phyloP scores from a whole-genome alignment of 257 asterid species.

The Paulownia fortunei region DNA sequence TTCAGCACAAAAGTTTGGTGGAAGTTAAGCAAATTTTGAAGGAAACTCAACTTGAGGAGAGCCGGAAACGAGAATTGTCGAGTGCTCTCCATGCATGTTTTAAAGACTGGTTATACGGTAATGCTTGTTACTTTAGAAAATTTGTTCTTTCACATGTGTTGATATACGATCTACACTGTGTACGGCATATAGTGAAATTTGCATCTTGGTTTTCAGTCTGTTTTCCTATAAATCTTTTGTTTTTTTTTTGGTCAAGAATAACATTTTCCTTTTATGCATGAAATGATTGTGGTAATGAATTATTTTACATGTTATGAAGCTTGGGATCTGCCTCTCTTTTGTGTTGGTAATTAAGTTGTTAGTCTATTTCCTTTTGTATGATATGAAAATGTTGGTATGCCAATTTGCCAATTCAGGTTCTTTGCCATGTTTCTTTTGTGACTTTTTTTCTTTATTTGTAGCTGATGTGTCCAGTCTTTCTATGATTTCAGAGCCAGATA shows the following conservation, averaged over 20 bases:
- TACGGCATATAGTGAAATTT: too few species aligned
- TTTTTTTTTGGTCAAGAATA: background rate
- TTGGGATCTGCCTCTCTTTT: too few species aligned
- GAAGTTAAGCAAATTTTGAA: slow-evolving; percentile 76
- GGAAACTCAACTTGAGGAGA: slow-evolving; percentile 76
- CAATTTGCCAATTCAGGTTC: too few species aligned
- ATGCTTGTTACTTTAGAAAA: slow-evolving; percentile 19
- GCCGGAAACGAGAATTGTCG: slow-evolving; percentile 77
- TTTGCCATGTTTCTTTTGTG: too few species aligned
- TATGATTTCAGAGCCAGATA: background rate
- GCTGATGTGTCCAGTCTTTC: background rate
- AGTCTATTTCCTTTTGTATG: background rate
- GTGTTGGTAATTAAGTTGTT: background rate
- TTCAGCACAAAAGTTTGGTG: slow-evolving; percentile 67
- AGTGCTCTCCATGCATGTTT: slow-evolving; percentile 73
- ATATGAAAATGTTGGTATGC: background rate
- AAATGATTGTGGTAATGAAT: background rate
- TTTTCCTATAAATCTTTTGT: too few species aligned
- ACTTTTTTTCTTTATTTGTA: too few species aligned
- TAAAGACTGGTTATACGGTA: slow-evolving; percentile 90
- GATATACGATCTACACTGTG: too few species aligned
- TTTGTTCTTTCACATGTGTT: too few species aligned
- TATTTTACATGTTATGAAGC: background rate
- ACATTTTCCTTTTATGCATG: background rate
- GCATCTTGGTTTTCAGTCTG: too few species aligned